Percentiles rank a stretch among this genome's conserved stretches.
Evolutionary conservation across 179 eudicot species (phyloP).

Genomic region (Amaranthus tricolor): DNA sequence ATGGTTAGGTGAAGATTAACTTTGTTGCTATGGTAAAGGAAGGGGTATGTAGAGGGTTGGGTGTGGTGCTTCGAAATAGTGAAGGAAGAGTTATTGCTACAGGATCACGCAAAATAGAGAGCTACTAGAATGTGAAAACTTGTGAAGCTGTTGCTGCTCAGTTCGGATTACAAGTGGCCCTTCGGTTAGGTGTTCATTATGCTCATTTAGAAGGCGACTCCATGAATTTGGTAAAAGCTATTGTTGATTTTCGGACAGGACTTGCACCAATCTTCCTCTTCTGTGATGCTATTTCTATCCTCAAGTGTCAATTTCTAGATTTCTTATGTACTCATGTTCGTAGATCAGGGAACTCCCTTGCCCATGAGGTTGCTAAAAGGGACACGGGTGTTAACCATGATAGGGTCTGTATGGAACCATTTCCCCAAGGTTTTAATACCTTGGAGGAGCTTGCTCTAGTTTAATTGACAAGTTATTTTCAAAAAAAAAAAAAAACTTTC

Average conservation of each 20-base stretch:
- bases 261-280: background rate
- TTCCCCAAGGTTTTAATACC: background rate
- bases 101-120: no score
- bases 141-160: background rate
- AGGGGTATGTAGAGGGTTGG: background rate
- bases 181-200: background rate
- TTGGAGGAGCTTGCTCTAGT: background rate
- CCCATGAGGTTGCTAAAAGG: background rate
- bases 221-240: background rate
- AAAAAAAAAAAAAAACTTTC: no score
- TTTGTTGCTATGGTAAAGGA: background rate
- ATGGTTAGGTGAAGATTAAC: no score
- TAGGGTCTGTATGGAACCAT: background rate
- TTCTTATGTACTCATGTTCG: background rate
- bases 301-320: no score
- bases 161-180: background rate
- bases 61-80: background rate
- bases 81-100: background rate
- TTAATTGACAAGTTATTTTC: no score
- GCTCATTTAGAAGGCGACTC: background rate
- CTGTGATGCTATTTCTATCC: background rate
- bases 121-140: background rate
- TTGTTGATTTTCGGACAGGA: background rate
- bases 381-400: background rate
- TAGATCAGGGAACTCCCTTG: background rate